phyloP scores from a whole-genome alignment of 2,329 filamentous ascomycete species.

The Cytospora piceae region DNA sequence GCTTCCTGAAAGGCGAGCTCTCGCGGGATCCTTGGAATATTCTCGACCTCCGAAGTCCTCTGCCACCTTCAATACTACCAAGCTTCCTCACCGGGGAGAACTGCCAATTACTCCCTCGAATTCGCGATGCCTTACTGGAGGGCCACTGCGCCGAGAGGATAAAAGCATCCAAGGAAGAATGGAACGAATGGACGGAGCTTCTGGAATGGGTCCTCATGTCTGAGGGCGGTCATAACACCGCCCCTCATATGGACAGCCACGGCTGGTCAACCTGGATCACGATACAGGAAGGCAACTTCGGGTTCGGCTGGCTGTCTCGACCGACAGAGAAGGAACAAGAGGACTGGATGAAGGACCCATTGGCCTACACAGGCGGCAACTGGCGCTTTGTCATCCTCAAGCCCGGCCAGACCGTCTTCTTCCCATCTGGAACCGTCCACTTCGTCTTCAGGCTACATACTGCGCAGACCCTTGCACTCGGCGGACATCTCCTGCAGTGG shows the following conservation, averaged over 20 bases:
- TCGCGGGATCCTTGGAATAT: slow-evolving; percentile 37
- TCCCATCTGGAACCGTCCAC: slow-evolving; percentile 41
- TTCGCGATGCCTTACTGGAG: slow-evolving; percentile 43
- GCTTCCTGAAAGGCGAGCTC: slow-evolving; percentile 30
- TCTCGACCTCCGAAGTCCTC: slow-evolving; percentile 36
- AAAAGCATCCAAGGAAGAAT: slow-evolving; percentile 36
- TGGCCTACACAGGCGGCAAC: slow-evolving; percentile 35
- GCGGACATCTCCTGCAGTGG: slow-evolving; percentile 42
- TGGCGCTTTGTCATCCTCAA: slow-evolving; percentile 41
- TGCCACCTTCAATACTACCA: slow-evolving; percentile 36
- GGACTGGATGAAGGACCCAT: slow-evolving; percentile 36
- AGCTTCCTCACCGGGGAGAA: slow-evolving; percentile 37
- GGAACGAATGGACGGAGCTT: slow-evolving; percentile 41
- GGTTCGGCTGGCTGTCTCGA: slow-evolving; percentile 40
- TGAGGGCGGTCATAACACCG: slow-evolving; percentile 41
- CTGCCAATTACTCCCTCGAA: slow-evolving; percentile 37
- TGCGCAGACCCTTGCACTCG: slow-evolving; percentile 39
- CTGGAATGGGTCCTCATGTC: slow-evolving; percentile 40
- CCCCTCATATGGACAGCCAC: slow-evolving; percentile 42
- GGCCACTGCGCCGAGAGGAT: slow-evolving; percentile 38
- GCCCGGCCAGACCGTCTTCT: slow-evolving; percentile 42
- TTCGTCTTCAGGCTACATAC: slow-evolving; percentile 39
- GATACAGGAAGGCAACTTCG: slow-evolving; percentile 39
- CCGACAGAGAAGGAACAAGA: slow-evolving; percentile 35
- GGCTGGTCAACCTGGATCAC: slow-evolving; percentile 43